These are phyloP conservation scores for Epichloe festucae DNA, from an alignment of 2,329 filamentous ascomycete genomes.

Conservation along the genomic window DNA sequence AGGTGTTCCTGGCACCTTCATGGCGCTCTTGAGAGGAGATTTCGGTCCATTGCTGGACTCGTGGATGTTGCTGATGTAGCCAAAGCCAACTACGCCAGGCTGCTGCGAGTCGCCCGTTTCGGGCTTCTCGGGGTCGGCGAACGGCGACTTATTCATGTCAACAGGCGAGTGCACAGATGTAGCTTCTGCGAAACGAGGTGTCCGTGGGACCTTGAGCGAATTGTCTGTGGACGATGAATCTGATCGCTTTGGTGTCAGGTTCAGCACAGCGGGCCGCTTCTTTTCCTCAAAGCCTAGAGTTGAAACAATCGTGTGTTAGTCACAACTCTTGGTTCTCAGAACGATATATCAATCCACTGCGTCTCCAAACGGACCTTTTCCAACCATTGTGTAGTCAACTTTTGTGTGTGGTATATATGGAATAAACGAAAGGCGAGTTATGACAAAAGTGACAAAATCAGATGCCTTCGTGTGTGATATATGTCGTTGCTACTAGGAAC, in stretches of 20 bases:
- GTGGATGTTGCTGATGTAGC: conserved; percentile 60
- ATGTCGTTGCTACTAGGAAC: conserved; percentile 1
- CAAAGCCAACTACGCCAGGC: conserved; percentile 81
- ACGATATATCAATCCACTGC: neutral
- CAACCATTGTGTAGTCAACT: conserved; percentile 20
- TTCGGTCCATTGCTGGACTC: conserved; percentile 52
- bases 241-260: conserved; percentile 36
- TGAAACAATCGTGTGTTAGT: conserved; percentile 10
- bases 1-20: conserved; percentile 76
- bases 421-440: neutral
- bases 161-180: conserved; percentile 68
- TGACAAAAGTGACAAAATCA: conserved; percentile 3
- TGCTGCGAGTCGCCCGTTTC: conserved; percentile 46
- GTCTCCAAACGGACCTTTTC: conserved; percentile 25
- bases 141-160: conserved; percentile 43
- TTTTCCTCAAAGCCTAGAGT: conserved; percentile 32
- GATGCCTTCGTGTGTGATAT: conserved; percentile 1
- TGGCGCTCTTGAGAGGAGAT: conserved; percentile 76
- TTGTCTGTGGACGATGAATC: conserved; percentile 39
- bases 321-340: neutral
- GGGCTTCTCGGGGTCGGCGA: conserved; percentile 44
- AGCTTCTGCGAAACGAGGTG: conserved; percentile 69
- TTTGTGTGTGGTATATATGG: conserved; percentile 4
- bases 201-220: conserved; percentile 55
- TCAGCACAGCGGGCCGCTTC: conserved; percentile 43